Conservation (phyloP, 2,329 filamentous ascomycete genomes). For the Didymella lethalis region DNA sequence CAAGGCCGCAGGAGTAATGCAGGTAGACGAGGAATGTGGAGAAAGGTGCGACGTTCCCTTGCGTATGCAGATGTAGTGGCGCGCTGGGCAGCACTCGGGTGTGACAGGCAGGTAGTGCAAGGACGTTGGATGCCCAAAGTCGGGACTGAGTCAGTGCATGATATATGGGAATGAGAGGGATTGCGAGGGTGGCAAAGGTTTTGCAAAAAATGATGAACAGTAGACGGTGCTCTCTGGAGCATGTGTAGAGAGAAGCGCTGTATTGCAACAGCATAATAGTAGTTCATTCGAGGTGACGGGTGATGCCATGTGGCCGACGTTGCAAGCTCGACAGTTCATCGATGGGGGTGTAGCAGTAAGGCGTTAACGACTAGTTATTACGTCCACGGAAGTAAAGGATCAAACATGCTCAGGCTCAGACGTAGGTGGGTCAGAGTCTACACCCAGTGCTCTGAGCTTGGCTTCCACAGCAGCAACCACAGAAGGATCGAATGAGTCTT, state of each 20-base stretch:
- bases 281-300: conserved; percentile 4
- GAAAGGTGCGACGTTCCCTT: conserved; percentile 8
- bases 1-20: background rate
- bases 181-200: background rate
- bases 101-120: conserved; percentile 1
- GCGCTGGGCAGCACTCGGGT: conserved; percentile 10
- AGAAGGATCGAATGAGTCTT: conserved; percentile 68
- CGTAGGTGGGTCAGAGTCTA: conserved; percentile 36
- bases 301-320: conserved; percentile 1
- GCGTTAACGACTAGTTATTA: conserved; percentile 5
- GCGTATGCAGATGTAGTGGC: conserved; percentile 9
- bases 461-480: conserved; percentile 65
- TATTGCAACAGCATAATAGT: conserved; percentile 4
- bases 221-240: background rate
- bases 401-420: conserved; percentile 28
- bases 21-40: conserved; percentile 10
- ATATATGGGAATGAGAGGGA: background rate
- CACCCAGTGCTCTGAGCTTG: conserved; percentile 55
- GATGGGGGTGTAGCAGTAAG: background rate
- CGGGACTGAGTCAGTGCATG: conserved; percentile 3
- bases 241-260: background rate
- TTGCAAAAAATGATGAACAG: background rate
- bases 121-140: conserved; percentile 5
- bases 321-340: conserved; percentile 1
- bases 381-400: background rate